Evolutionary conservation across 129 eudicot genomes (phyloP), one percentile per base, ranked within the genome.

Genomic region (Arctium minus): DNA sequence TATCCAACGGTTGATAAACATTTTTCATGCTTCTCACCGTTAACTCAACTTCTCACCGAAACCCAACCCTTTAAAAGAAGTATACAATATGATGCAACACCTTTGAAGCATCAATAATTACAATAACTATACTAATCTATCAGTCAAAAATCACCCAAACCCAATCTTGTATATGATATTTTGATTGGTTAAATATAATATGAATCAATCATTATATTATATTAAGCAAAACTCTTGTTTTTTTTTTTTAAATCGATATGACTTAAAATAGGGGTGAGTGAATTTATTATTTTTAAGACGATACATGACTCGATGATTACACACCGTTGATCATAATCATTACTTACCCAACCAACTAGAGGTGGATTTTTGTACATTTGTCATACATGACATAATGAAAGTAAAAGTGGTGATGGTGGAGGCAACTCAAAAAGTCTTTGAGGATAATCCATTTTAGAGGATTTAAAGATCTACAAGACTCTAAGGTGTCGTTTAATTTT

Each of bases 381-480:
- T 36, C 53, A 12, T 35, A 50, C 35, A 50, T 50, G 70, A 33
- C 15, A 76, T 33, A 76, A 53, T 53, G 80, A 77, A 77, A 13
- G 76, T 36, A 15, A 6, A 1, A 17, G 68, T 60, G 71, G 37
- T 62, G 72, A 77, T 77, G 73, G 56, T 62, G 56, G 65, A 77
- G 35, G 81, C 81, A 77, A 60, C 81, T 60, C 81, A 77, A 76
- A 22, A 76, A 77, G 81, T 60, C 65, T 5, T 77, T 30, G 69
- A 46, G 48, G 69, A 50, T 69, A 29, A 60, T 60, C 73, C 73
- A 22, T 69, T 69, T 27, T 69, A 9, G 36, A 9, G 6, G 73
- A 29, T 29, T 29, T 69, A 6, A 30, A 27, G 6, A 30, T 32
- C 73, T 30, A 69, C 36, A 69, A 69, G 37, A 30, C 73, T 69